These are phyloP conservation scores for Tulasnella sp. DNA, from an alignment of 768 basidiomycete genomes.

Conservation along the genomic window DNA sequence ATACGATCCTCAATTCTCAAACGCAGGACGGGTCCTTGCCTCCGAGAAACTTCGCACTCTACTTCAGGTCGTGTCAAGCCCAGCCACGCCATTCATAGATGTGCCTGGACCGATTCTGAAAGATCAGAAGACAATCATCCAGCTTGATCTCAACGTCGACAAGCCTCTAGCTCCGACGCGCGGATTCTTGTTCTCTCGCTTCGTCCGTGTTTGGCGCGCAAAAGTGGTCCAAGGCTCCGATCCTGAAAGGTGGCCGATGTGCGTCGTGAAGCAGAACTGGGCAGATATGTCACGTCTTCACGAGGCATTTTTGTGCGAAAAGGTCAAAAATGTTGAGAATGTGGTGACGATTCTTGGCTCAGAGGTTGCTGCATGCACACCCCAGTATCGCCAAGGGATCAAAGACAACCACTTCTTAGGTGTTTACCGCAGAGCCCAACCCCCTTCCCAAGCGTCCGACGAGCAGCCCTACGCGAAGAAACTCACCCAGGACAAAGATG, in stretches of 20 bases:
- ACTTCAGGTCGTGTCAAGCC: neutral
- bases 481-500: too few species aligned
- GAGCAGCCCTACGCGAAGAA: too few species aligned
- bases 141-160: neutral
- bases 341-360: neutral
- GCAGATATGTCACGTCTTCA: neutral
- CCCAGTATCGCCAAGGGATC: neutral
- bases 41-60: neutral
- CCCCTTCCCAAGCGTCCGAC: too few species aligned
- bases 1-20: neutral
- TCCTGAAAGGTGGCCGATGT: neutral
- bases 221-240: neutral
- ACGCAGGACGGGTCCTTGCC: neutral
- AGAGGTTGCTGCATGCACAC: neutral
- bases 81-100: neutral
- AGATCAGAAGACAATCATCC: neutral
- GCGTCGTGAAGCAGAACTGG: neutral
- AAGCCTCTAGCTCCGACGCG: neutral
- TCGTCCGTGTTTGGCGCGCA: neutral
- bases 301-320: neutral
- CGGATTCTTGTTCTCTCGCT: neutral
- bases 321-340: neutral
- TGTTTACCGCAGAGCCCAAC: neutral
- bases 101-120: too few species aligned
- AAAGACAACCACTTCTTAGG: neutral